These are phyloP conservation scores for Cyclotella cryptica DNA, from an alignment of 108 stramenopile species.

Conservation along the genomic window DNA sequence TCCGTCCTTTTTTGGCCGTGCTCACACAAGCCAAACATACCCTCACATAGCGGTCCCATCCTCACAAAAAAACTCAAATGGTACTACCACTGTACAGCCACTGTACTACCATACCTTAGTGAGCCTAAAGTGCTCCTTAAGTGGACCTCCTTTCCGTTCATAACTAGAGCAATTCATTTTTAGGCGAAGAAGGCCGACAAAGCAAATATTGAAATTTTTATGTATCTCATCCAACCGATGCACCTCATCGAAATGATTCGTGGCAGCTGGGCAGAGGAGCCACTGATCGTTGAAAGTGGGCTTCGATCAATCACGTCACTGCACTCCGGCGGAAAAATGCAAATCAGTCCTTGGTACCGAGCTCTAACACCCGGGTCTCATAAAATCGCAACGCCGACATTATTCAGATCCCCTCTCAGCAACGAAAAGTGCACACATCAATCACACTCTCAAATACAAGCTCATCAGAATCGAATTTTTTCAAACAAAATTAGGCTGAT, in stretches of 20 bases:
- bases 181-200: neutral
- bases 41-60: too few species aligned
- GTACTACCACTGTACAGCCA: too few species aligned
- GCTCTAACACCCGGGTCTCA: neutral
- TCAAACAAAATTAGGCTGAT: neutral
- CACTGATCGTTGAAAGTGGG: constrained; percentile 5
- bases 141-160: neutral
- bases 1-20: too few species aligned
- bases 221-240: neutral
- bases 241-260: neutral
- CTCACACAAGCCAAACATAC: too few species aligned
- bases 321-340: neutral
- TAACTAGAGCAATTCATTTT: neutral
- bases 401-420: too few species aligned
- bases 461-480: neutral
- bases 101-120: too few species aligned
- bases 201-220: constrained; percentile 11
- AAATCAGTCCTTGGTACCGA: neutral
- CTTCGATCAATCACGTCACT: neutral
- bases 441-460: too few species aligned
- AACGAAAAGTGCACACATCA: too few species aligned
- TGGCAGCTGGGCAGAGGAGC: constrained; percentile 10
- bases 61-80: too few species aligned
- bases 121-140: too few species aligned
- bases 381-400: neutral